Percentiles rank a stretch among this genome's conserved stretches.
These are phyloP conservation scores for Solanum rostratum DNA, from an alignment of 257 asterid genomes.

Conservation along the genomic window DNA sequence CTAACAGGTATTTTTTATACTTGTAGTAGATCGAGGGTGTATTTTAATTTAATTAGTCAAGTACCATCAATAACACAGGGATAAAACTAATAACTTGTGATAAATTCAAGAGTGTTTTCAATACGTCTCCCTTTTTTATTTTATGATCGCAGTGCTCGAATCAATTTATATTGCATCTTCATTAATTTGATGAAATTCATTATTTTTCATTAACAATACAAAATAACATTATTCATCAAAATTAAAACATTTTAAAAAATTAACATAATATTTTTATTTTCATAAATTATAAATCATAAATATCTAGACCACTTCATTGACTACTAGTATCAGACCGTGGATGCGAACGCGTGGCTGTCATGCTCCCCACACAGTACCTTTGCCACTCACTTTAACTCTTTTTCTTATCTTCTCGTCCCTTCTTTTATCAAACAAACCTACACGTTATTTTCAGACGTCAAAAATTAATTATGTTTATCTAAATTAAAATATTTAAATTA, in stretches of 20 bases:
- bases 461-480: neutral
- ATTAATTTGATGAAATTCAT: fast-evolving
- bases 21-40: no score
- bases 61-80: no score
- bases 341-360: conserved; percentile 27
- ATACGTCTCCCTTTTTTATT: no score
- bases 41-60: no score
- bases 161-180: fast-evolving
- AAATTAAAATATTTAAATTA: neutral
- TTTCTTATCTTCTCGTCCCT: neutral
- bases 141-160: fast-evolving
- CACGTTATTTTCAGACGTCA: neutral
- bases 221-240: no score
- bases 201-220: no score
- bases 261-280: neutral
- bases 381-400: neutral
- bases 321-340: fast-evolving
- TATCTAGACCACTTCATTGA: neutral
- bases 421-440: neutral
- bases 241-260: no score
- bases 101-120: no score
- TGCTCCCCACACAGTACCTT: neutral
- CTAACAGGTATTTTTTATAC: no score
- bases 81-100: no score
- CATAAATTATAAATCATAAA: neutral